These are phyloP conservation scores for Geotrichum klebahnii DNA, from an alignment of 1,139 yeast genomes.

Conservation along the genomic window DNA sequence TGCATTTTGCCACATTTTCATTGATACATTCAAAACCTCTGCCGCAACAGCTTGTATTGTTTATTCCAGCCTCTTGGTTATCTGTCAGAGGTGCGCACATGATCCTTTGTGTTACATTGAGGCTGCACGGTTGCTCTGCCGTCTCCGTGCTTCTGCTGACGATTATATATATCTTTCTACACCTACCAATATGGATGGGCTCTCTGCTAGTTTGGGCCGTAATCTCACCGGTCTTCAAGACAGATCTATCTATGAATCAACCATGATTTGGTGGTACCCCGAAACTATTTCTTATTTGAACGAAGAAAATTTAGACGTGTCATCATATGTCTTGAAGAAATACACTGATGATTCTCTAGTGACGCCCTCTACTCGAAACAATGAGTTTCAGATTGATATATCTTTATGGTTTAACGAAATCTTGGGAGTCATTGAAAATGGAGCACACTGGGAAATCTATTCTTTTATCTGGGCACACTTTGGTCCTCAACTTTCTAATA, in stretches of 20 bases:
- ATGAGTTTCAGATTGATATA: conserved; percentile 42
- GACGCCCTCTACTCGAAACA: background rate
- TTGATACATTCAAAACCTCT: conserved; percentile 25
- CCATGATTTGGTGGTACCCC: conserved; percentile 55
- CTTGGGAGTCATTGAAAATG: conserved; percentile 49
- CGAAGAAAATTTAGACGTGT: conserved; percentile 35
- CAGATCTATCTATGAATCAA: conserved; percentile 26
- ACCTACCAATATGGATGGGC: conserved; percentile 63
- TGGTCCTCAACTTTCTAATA: conserved; percentile 66
- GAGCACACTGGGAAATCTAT: conserved; percentile 66
- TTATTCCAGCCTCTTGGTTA: conserved; percentile 28
- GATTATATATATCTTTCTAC: conserved; percentile 49
- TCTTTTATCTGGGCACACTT: conserved; percentile 65
- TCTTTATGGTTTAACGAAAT: conserved; percentile 53
- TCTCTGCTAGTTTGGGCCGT: conserved; percentile 57
- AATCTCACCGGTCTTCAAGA: conserved; percentile 38
- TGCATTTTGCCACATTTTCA: conserved; percentile 32
- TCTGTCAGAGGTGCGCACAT: conserved; percentile 26
- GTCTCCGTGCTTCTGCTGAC: conserved; percentile 53
- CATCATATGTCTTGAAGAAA: conserved; percentile 33
- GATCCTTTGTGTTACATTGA: conserved; percentile 43
- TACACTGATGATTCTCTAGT: background rate
- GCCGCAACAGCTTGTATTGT: conserved; percentile 22
- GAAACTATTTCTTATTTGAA: conserved; percentile 53
- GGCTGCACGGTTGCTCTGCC: conserved; percentile 51